Evolutionary conservation across 192 early-diverging fungal genomes (phyloP).

Genomic region (Neocallimastix lanati): DNA sequence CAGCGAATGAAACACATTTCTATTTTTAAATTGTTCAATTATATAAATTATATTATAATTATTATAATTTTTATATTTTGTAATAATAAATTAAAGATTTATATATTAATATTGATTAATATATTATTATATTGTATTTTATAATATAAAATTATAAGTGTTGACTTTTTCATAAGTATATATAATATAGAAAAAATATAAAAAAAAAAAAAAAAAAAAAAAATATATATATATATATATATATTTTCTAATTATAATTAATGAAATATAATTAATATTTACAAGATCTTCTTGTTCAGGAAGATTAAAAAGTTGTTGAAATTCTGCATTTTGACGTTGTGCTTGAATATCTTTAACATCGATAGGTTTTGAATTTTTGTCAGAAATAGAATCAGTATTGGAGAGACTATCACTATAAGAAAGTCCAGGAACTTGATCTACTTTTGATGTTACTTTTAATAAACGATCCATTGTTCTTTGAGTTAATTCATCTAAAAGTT

Average conservation of each 20-base stretch:
- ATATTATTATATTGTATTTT: too few relatives aligned
- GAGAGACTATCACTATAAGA: conserved; percentile 9
- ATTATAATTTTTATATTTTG: conserved; percentile 11
- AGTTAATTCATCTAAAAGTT: conserved; percentile 80
- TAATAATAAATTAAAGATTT: too few relatives aligned
- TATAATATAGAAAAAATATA: too few relatives aligned
- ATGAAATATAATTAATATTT: too few relatives aligned
- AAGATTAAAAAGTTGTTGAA: conserved; percentile 58
- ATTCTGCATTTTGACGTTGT: conserved; percentile 37
- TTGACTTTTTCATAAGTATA: too few relatives aligned
- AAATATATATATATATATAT: conserved; percentile 32
- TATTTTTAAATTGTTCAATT: too few relatives aligned
- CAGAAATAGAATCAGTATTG: not conserved
- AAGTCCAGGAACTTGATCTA: conserved; percentile 18
- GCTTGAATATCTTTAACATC: not conserved
- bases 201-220: too few relatives aligned
- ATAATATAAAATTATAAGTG: too few relatives aligned
- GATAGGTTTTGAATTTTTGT: not conserved
- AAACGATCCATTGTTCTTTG: conserved; percentile 71
- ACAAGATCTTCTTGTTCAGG: conserved; percentile 56
- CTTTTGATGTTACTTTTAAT: conserved; percentile 54
- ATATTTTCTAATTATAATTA: too few relatives aligned
- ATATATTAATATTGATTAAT: too few relatives aligned
- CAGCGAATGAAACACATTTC: not conserved
- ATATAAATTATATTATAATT: too few relatives aligned